Evolutionary conservation across 2,329 filamentous ascomycete species (phyloP).

Genomic region (Verticillium klebahnii): DNA sequence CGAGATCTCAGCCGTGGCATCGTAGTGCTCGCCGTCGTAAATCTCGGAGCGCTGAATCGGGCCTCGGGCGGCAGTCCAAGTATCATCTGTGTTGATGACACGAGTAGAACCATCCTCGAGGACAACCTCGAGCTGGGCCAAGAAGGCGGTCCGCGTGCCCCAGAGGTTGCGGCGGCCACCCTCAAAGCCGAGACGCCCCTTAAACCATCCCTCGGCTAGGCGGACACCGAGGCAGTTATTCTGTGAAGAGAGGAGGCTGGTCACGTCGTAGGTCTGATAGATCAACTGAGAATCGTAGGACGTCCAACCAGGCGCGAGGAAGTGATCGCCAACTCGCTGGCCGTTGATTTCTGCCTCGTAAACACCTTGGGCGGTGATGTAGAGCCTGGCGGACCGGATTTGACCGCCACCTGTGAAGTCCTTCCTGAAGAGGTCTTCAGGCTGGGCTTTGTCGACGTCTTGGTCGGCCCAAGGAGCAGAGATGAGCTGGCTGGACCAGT

Average conservation of each 20-base stretch:
- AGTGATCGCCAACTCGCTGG: conserved; percentile 28
- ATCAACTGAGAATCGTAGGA: conserved; percentile 43
- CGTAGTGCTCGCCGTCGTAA: conserved; percentile 12
- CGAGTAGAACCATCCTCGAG: conserved; percentile 2
- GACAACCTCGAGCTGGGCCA: conserved; percentile 1
- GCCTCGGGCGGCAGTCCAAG: conserved; percentile 1
- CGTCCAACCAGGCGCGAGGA: conserved; percentile 48
- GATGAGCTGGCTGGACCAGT: conserved; percentile 25
- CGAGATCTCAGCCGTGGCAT: conserved; percentile 4
- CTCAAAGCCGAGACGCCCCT: conserved; percentile 20
- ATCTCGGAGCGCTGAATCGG: conserved; percentile 9
- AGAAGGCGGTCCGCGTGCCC: conserved; percentile 2
- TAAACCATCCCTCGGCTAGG: conserved; percentile 42
- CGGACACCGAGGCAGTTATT: conserved; percentile 33
- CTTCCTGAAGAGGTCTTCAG: conserved; percentile 22
- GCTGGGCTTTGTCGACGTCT: conserved; percentile 21
- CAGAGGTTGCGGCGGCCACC: conserved; percentile 21
- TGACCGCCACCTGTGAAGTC: conserved; percentile 19
- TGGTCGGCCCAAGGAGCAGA: conserved; percentile 21
- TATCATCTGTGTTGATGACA: not conserved
- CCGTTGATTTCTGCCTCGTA: conserved; percentile 46
- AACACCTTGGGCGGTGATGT: conserved; percentile 40
- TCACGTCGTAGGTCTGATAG: conserved; percentile 51
- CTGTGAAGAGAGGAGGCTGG: conserved; percentile 7
- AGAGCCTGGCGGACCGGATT: conserved; percentile 33